A percentile compares a stretch with the other conserved stretches of the same genome.
These are phyloP conservation scores for Telfairia occidentalis DNA, from an alignment of 331 rosid species.

Conservation along the genomic window DNA sequence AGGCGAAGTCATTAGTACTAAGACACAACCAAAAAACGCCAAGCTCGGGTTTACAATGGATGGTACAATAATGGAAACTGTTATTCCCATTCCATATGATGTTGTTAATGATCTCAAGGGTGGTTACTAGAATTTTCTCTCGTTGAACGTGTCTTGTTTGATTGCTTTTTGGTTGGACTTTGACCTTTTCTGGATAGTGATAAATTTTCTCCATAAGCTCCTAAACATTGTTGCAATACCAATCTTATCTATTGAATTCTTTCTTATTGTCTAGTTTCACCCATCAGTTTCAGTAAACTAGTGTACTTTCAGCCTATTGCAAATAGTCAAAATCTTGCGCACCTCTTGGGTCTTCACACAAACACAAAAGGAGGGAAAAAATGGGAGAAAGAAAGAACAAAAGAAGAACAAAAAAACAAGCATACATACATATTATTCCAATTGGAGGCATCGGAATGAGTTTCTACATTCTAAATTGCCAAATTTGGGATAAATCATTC, in stretches of 20 bases:
- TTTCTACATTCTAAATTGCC: background rate
- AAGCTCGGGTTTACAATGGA: conserved; percentile 28
- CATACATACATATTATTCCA: background rate
- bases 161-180: conserved; percentile 1
- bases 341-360: background rate
- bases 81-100: conserved; percentile 30
- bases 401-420: background rate
- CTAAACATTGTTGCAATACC: background rate
- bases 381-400: background rate
- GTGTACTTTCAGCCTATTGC: background rate
- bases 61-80: conserved; percentile 22
- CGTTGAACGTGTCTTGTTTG: background rate
- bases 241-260: background rate
- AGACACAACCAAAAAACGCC: conserved; percentile 24
- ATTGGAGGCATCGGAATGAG: background rate
- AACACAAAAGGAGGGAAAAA: background rate
- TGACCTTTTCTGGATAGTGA: background rate
- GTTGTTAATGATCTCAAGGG: conserved; percentile 29
- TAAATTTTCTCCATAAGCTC: background rate
- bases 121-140: conserved; percentile 12
- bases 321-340: background rate
- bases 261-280: background rate
- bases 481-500: background rate
- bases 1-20: conserved; percentile 20
- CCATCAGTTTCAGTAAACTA: background rate